Percentiles rank a stretch among this genome's conserved stretches.
These are phyloP conservation scores for Colletotrichum gloeosporioides DNA, from an alignment of 2,329 filamentous ascomycete species.

Conservation along the genomic window DNA sequence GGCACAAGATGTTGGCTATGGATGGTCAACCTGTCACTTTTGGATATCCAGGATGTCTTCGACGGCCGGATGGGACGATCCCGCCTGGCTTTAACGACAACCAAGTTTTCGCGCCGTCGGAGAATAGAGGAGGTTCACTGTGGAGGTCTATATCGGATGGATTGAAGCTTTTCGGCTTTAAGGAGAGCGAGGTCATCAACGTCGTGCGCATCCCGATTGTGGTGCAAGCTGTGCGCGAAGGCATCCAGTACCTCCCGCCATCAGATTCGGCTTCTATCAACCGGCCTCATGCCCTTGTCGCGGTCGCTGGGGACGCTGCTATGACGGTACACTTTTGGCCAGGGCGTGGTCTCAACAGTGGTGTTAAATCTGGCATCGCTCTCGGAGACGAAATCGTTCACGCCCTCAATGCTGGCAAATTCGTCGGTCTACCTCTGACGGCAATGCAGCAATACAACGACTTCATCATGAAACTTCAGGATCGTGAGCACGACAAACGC, in stretches of 20 bases:
- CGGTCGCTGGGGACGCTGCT: not conserved
- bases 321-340: not conserved
- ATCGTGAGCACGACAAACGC: slow-evolving; percentile 39
- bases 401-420: not conserved
- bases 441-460: slow-evolving; percentile 38
- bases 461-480: slow-evolving; percentile 39
- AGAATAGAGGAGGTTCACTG: not conserved
- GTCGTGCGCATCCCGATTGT: not conserved
- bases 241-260: not conserved
- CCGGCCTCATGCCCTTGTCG: not conserved
- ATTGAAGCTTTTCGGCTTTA: not conserved
- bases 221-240: not conserved
- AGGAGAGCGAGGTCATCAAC: not conserved
- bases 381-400: not conserved
- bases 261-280: not conserved
- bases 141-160: not conserved
- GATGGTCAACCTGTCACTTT: slow-evolving; percentile 38
- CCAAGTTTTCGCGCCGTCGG: not conserved
- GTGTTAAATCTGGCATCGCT: not conserved
- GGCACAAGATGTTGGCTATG: slow-evolving; percentile 27
- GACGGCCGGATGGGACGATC: not conserved
- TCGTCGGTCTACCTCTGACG: slow-evolving; percentile 33
- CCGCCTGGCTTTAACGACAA: not conserved
- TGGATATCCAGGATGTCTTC: slow-evolving; percentile 34
- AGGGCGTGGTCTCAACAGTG: not conserved